Evolutionary conservation across 1,284 basidiomycete species (phyloP).

Genomic region (Agroathelia rolfsii): DNA sequence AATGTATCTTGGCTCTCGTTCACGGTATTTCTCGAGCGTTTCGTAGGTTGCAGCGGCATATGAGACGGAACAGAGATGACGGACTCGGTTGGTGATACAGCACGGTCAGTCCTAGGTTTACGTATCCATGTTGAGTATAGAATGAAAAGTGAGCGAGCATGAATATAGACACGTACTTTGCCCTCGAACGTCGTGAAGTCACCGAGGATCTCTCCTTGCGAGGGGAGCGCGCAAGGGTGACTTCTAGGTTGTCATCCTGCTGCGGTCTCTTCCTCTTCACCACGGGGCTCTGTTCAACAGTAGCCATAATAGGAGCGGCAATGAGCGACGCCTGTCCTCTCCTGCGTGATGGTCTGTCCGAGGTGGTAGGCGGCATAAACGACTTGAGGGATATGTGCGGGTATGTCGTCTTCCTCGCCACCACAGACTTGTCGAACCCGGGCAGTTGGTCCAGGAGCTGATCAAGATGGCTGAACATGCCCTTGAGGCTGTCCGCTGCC

Average conservation of each 20-base stretch:
- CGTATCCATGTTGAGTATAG: slow-evolving; percentile 11
- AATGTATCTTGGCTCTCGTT: too few relatives aligned
- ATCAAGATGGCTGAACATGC: slow-evolving; percentile 62
- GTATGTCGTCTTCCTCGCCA: slow-evolving; percentile 58
- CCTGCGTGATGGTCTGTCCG: slow-evolving; percentile 52
- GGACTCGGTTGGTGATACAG: slow-evolving; percentile 62
- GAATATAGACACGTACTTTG: slow-evolving; percentile 41
- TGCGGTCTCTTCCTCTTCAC: slow-evolving; percentile 48
- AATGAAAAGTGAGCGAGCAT: slow-evolving; percentile 4
- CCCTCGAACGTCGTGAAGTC: slow-evolving; percentile 39
- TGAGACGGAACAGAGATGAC: slow-evolving; percentile 59
- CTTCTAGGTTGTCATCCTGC: slow-evolving; percentile 52
- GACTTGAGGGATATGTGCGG: slow-evolving; percentile 62
- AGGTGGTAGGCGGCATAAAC: slow-evolving; percentile 46
- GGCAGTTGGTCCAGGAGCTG: slow-evolving; percentile 58
- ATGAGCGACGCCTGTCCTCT: slow-evolving; percentile 36
- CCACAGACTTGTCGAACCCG: slow-evolving; percentile 47
- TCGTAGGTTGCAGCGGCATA: too few relatives aligned
- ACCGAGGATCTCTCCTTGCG: slow-evolving; percentile 32
- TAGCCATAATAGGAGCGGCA: slow-evolving; percentile 34
- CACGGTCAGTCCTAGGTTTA: slow-evolving; percentile 42
- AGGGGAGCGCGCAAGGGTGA: slow-evolving; percentile 28
- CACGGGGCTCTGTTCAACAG: slow-evolving; percentile 41
- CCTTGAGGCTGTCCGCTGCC: slow-evolving; percentile 82
- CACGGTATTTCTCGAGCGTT: too few relatives aligned